Percentiles rank a stretch among this genome's conserved stretches.
phyloP scores from a whole-genome alignment of 1,139 yeast species.

The Debaryomyces udenii region DNA sequence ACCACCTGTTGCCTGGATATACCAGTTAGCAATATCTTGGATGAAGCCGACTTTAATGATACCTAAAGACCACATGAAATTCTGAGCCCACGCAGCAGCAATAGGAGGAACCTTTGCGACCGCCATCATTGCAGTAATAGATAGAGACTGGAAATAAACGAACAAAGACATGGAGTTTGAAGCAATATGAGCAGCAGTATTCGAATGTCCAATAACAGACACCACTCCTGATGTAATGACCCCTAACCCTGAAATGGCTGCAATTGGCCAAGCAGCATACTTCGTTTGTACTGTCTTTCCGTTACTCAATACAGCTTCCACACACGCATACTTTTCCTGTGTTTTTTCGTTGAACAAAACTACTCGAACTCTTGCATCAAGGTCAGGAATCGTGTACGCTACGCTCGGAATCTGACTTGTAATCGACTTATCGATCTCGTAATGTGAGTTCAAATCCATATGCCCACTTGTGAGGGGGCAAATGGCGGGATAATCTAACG shows the following conservation, averaged over 20 bases:
- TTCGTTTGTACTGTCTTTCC: slow-evolving; percentile 94
- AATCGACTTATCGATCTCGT: slow-evolving; percentile 46
- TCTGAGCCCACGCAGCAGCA: slow-evolving; percentile 98
- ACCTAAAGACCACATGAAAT: slow-evolving; percentile 96
- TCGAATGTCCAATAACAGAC: slow-evolving; percentile 85
- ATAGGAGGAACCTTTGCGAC: slow-evolving; percentile 92
- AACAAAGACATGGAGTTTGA: slow-evolving; percentile 92
- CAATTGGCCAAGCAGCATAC: slow-evolving; percentile 97
- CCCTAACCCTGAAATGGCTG: slow-evolving; percentile 87
- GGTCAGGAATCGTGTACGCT: slow-evolving; percentile 89
- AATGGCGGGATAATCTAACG: slow-evolving; percentile 50
- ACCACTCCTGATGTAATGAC: slow-evolving; percentile 83
- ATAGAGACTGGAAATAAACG: slow-evolving; percentile 90
- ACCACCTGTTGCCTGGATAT: slow-evolving; percentile 96
- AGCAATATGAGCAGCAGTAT: slow-evolving; percentile 96
- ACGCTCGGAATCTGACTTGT: slow-evolving; percentile 68
- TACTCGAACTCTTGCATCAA: slow-evolving; percentile 89
- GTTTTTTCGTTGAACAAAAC: slow-evolving; percentile 53
- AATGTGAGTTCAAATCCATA: slow-evolving; percentile 65
- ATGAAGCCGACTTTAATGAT: slow-evolving; percentile 78
- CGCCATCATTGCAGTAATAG: slow-evolving; percentile 95
- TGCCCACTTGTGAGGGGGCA: slow-evolving; percentile 92
- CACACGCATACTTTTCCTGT: slow-evolving; percentile 74
- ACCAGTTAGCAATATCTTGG: slow-evolving; percentile 90
- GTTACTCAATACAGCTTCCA: slow-evolving; percentile 82